Base-by-base conservation (phyloP, 2,329 filamentous ascomycete genomes). In the Paraphaeosphaeria minitans region DNA sequence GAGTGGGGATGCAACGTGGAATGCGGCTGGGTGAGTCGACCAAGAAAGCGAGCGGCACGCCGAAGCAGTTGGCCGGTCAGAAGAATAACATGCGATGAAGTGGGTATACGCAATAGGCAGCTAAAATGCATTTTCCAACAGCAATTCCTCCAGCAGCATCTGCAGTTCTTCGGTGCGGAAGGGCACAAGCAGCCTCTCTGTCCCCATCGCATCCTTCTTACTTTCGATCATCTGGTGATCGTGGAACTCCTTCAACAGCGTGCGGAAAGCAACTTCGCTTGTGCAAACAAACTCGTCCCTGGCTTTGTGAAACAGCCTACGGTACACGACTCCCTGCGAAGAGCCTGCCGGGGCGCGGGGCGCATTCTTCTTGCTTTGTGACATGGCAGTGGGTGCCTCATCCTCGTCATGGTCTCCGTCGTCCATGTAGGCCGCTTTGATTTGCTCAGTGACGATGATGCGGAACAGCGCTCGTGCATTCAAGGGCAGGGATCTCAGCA, bases 191-290 rank as follows among this genome's bases (percentile, higher is more conserved):
- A 99, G 77, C 53, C 95, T 81, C 74, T 98, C 95, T 2, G 90
- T 93, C 3, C 95, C 95, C 57, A 93, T 81, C 0, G 86, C 85
- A 75, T 99, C 94, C 72, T 94, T 94, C 62, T 88, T 87, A 61
- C 91, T 96, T 56, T 92, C 92, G 63, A 99, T 90, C 87, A 99
- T 98, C 72, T 97, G 92, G 80, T 99, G 95, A 71, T 99, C 95
- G 74, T 97, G 92, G 76, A 99, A 95, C 85, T 99, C 95, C 79
- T 98, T 98, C 62, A 99, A 78, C 73, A 99, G 76, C 27, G 93
- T 97, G 60, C 95, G 85, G 80, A 98, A 98, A 62, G 92, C 93
- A 85, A 98, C 93, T 79, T 98, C 95, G 60, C 91, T 97, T 67
- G 91, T 95, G 75, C 94, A 97, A 51, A 99, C 95, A 76, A 99